Base-by-base conservation (phyloP, 2,329 filamentous ascomycete species). In the Zymoseptoria ardabiliae region DNA sequence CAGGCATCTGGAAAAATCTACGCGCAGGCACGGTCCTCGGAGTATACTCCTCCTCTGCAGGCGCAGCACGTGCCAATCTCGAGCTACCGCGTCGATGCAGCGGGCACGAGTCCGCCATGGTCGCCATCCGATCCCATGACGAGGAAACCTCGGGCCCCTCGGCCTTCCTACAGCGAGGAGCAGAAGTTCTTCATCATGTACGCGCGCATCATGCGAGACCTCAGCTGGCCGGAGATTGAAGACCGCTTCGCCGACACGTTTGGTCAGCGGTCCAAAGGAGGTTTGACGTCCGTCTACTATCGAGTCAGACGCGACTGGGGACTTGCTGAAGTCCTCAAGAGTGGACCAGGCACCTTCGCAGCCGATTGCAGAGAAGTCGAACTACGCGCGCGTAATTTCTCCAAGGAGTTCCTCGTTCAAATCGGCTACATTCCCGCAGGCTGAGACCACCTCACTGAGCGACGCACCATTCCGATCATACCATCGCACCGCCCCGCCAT, bases 131-230 rank as follows among this genome's bases (percentile, higher is more conserved):
- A 35, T 19, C 19, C 41, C 50, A 50, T 49, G 30, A 59, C 58
- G 54, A 62, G 63, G 20, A 63, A 56, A 22, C 67, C 66, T 23
- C 65, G 68, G 48, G 57, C 69, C 4, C 66, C 69, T 8, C 62
- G 69, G 21, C 68, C 68, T 1, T 65, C 68, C 7, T 73, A 73
- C 64, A 71, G 65, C 54, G 70, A 72, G 35, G 70, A 72, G 59
- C 69, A 71, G 60, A 69, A 70, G 55, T 73, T 73, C 66, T 72
- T 68, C 58, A 68, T 69, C 62, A 70, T 69, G 66, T 70, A 66
- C 57, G 61, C 63, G 13, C 66, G 68, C 54, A 65, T 70, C 45
- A 65, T 68, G 30, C 66, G 63, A 53, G 65, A 69, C 55, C 67
- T 66, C 52, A 66, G 61, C 19, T 71, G 69, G 69, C 65, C 67